phyloP scores from a whole-genome alignment of 2,329 filamentous ascomycete species.

The Beauveria scarabaeidicola region DNA sequence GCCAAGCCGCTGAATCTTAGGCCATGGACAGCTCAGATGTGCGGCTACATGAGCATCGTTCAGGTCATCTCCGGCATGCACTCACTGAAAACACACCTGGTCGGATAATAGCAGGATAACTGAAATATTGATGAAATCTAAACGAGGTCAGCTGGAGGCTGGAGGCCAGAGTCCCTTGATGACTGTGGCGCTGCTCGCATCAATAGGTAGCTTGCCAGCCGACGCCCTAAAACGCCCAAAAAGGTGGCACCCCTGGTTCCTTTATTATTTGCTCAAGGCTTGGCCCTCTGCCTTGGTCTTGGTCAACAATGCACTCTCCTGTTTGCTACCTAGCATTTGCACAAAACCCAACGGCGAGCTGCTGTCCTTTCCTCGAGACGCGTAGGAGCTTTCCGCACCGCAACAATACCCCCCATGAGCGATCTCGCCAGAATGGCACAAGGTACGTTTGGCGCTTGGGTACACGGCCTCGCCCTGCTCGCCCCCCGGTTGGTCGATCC shows the following conservation, averaged over 20 bases:
- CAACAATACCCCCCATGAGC: background rate
- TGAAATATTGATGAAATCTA: too few species aligned
- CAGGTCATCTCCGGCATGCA: too few species aligned
- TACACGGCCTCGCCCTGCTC: background rate
- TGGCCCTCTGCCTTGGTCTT: background rate
- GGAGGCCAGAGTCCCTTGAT: background rate
- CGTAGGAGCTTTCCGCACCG: background rate
- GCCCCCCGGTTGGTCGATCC: background rate
- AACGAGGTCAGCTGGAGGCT: too few species aligned
- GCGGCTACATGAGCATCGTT: too few species aligned
- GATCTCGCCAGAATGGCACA: background rate
- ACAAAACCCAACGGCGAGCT: background rate
- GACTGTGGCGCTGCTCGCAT: background rate
- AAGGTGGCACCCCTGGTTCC: slow-evolving; percentile 9
- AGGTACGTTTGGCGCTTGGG: background rate
- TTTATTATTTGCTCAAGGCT: slow-evolving; percentile 9
- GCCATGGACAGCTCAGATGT: too few species aligned
- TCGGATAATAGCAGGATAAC: too few species aligned
- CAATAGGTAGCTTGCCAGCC: background rate
- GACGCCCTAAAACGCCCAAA: background rate
- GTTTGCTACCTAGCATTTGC: background rate
- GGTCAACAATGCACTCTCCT: background rate
- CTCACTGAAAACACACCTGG: too few species aligned
- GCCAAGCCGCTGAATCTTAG: too few species aligned
- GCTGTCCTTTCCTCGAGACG: background rate